These are phyloP conservation scores for Saccharomycopsis synnaedendra DNA, from an alignment of 805 yeast species.

Conservation along the genomic window DNA sequence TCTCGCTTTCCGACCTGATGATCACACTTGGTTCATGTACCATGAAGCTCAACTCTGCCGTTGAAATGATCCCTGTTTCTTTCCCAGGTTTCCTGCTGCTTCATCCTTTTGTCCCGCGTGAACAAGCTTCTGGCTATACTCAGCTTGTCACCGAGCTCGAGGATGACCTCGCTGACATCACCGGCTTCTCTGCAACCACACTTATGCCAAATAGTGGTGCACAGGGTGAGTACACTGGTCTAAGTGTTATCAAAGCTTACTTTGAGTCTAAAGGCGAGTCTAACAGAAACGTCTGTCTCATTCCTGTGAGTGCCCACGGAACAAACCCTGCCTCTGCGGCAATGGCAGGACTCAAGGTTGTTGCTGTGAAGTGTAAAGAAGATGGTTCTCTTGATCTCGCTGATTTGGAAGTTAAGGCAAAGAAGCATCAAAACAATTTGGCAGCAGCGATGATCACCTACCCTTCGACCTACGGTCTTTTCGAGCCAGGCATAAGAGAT, in stretches of 20 bases:
- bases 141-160: constrained; percentile 70
- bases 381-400: constrained; percentile 80
- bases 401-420: constrained; percentile 67
- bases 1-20: constrained; percentile 93
- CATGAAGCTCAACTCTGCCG: constrained; percentile 93
- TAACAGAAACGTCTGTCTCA: constrained; percentile 75
- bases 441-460: constrained; percentile 96
- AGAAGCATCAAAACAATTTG: constrained; percentile 51
- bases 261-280: constrained; percentile 59
- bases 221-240: constrained; percentile 94
- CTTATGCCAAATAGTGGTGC: constrained; percentile 98
- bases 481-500: constrained; percentile 79
- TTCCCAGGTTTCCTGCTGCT: constrained; percentile 86
- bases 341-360: constrained; percentile 91
- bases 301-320: constrained; percentile 97
- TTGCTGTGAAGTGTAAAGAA: constrained; percentile 75
- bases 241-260: constrained; percentile 74
- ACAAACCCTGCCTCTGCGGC: constrained; percentile 98
- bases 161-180: constrained; percentile 76
- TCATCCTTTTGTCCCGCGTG: constrained; percentile 87
- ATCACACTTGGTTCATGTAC: constrained; percentile 97
- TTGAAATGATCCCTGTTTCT: constrained; percentile 86
- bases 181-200: constrained; percentile 87
- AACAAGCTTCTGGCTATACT: constrained; percentile 82
- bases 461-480: constrained; percentile 94